Conservation (phyloP, 352 stramenopile species). For the Pythium plurisporium region DNA sequence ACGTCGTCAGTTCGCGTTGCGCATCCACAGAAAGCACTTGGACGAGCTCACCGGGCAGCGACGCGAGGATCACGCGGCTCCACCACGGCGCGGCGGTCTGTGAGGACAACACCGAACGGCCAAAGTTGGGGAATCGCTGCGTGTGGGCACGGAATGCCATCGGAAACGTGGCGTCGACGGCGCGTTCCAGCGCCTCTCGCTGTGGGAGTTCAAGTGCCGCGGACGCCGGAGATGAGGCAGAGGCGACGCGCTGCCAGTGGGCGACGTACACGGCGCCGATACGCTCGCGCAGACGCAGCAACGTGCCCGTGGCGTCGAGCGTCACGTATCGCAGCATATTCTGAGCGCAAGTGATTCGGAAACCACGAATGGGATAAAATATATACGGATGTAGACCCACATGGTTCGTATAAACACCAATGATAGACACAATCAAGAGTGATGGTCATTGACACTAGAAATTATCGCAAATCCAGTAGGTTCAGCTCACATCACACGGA, state of each 20-base stretch:
- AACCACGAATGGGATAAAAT: no score
- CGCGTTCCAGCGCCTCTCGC: constrained; percentile 5
- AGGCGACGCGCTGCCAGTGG: constrained; percentile 31
- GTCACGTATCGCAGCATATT: constrained; percentile 24
- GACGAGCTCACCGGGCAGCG: constrained; percentile 30
- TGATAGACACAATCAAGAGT: no score
- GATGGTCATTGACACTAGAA: no score
- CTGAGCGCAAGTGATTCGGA: background rate
- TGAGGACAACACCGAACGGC: background rate
- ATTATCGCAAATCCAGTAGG: no score
- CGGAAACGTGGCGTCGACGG: constrained; percentile 12
- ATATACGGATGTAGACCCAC: no score
- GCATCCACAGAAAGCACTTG: background rate
- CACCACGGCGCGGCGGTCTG: constrained; percentile 53
- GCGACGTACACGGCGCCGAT: constrained; percentile 47
- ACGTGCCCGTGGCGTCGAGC: constrained; percentile 71
- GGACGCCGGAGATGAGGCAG: constrained; percentile 6
- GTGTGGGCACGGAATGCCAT: constrained; percentile 32
- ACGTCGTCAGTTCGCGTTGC: constrained; percentile 27
- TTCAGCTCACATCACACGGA: constrained; percentile 4
- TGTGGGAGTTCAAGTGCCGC: constrained; percentile 13
- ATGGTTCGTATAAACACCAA: no score
- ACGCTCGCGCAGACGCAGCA: constrained; percentile 43
- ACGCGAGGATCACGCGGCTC: constrained; percentile 41
- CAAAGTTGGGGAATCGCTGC: constrained; percentile 48